Evolutionary conservation across 306 rosid genomes (phyloP), one percentile per base, ranked within the genome.

Genomic region (Vachellia collinsii): DNA sequence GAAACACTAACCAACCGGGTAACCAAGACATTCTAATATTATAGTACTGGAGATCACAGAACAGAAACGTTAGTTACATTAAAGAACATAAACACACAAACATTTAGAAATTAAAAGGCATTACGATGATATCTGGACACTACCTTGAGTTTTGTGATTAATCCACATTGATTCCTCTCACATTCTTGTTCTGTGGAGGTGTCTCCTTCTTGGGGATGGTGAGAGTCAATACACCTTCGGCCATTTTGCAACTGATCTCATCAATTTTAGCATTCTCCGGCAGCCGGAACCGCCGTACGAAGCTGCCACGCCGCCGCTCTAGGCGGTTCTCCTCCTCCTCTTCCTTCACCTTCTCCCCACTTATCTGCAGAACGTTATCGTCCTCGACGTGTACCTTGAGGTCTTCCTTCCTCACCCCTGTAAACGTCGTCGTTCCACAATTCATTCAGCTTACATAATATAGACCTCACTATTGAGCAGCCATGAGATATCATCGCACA

Each of bases 301-400:
- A 85, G 82, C 63, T 41, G 41, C 85, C 83, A 1, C 48, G 65
- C 42, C 41, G 78, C 82, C 89, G 36, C 89, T 88, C 81, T 0
- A 70, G 39, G 3, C 74, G 77, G 79, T 77, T 79, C 34, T 29
- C 34, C 34, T 2, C 34, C 34, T 29, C 34, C 70, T 79, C 42
- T 63, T 83, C 91, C 81, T 81, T 43, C 74, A 58, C 66, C 70
- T 81, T 74, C 82, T 83, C 85, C 29, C 91, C 89, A 23, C 85
- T 83, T 37, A 89, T 83, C 78, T 82, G 65, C 10, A 80, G 81
- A 3, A 89, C 46, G 64, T 78, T 79, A 7, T 47, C 63, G 17
- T 81, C 89, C 25, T 85, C 84, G 56, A 84, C 88, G 7, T 80
- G 53, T 59, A 89, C 83, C 80, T 84, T 88, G 54, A 82, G 83